These are phyloP conservation scores for Tremella fuciformis DNA, from an alignment of 768 basidiomycete genomes.

Conservation along the genomic window DNA sequence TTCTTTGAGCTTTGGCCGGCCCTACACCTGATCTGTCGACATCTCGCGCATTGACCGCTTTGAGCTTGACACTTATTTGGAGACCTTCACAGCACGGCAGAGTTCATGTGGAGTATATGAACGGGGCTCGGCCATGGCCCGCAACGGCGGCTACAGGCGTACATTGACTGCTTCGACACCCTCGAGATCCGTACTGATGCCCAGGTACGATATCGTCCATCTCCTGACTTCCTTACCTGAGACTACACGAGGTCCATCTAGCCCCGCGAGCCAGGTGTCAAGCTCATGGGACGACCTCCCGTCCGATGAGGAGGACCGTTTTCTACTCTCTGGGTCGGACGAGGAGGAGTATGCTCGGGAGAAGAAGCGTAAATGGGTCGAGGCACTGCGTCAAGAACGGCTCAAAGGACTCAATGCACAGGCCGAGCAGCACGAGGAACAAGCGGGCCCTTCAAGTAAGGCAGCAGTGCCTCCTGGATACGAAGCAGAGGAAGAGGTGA, in stretches of 20 bases:
- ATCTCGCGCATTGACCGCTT: no score
- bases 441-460: slow-evolving; percentile 63
- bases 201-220: slow-evolving; percentile 76
- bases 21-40: no score
- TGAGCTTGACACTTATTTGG: no score
- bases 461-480: background rate
- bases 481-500: slow-evolving; percentile 28
- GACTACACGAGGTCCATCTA: slow-evolving; percentile 21
- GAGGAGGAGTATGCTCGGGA: slow-evolving; percentile 64
- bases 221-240: slow-evolving; percentile 61
- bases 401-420: slow-evolving; percentile 45
- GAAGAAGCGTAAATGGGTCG: slow-evolving; percentile 64
- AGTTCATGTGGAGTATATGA: no score
- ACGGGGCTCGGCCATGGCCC: no score
- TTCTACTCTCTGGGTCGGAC: slow-evolving; percentile 69
- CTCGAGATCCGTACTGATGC: background rate
- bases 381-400: slow-evolving; percentile 64
- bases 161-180: no score
- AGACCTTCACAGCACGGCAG: no score
- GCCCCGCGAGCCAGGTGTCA: slow-evolving; percentile 43
- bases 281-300: slow-evolving; percentile 72
- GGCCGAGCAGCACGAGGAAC: slow-evolving; percentile 53
- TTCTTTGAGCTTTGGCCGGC: background rate
- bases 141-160: no score
- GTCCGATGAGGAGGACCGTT: slow-evolving; percentile 80